Percentiles rank a stretch among this genome's conserved stretches.
phyloP scores from a whole-genome alignment of 352 stramenopile genomes.

The Bremia lactucae region DNA sequence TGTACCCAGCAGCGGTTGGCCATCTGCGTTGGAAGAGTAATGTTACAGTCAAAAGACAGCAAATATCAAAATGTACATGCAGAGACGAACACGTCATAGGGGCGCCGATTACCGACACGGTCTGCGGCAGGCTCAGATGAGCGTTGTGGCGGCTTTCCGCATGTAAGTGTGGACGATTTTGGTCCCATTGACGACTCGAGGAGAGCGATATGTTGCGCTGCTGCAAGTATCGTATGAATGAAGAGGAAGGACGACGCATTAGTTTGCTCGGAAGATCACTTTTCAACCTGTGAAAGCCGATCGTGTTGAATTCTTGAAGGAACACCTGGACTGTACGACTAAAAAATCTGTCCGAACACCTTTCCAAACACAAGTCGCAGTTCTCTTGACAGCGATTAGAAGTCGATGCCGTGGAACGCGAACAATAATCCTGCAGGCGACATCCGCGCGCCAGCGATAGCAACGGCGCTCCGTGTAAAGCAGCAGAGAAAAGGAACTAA shows the following conservation, averaged over 20 bases:
- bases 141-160: constrained; percentile 40
- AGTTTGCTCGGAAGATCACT: no score
- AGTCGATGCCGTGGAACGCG: constrained; percentile 66
- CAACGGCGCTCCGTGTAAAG: constrained; percentile 39
- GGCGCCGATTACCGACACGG: constrained; percentile 73
- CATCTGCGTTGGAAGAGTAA: constrained; percentile 28
- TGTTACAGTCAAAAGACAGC: background rate
- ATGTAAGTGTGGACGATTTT: constrained; percentile 60
- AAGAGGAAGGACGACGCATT: constrained; percentile 8
- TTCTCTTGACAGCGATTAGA: no score
- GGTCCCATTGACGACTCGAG: constrained; percentile 33
- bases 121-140: constrained; percentile 46
- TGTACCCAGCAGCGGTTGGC: constrained; percentile 70
- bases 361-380: background rate
- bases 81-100: constrained; percentile 71
- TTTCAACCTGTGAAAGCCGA: constrained; percentile 11
- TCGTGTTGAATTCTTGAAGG: constrained; percentile 9
- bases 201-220: constrained; percentile 49
- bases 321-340: constrained; percentile 7
- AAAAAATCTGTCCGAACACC: no score
- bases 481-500: constrained; percentile 23
- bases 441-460: constrained; percentile 63
- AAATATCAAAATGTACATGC: background rate
- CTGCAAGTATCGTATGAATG: constrained; percentile 5
- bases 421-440: constrained; percentile 80